Evolutionary conservation across 2,329 filamentous ascomycete genomes (phyloP).

Genomic region (Emmonsiellopsis sp.): DNA sequence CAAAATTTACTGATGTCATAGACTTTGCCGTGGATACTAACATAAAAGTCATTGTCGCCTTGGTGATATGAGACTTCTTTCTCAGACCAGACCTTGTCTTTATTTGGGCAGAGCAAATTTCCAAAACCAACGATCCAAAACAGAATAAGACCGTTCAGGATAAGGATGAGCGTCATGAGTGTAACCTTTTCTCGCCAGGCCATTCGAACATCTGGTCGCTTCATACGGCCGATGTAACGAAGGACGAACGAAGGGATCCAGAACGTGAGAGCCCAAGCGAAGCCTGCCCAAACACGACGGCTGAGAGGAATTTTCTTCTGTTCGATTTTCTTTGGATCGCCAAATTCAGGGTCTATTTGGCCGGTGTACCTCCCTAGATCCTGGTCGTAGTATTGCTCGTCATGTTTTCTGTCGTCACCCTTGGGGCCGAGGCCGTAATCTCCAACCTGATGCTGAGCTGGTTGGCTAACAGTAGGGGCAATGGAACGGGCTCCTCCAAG

Average conservation of each 20-base stretch:
- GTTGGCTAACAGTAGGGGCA: slow-evolving; percentile 46
- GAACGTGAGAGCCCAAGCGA: slow-evolving; percentile 83
- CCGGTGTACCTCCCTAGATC: slow-evolving; percentile 58
- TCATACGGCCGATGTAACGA: slow-evolving; percentile 82
- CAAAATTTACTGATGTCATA: slow-evolving; percentile 91
- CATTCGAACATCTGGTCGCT: slow-evolving; percentile 90
- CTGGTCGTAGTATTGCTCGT: slow-evolving; percentile 61
- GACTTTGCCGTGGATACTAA: slow-evolving; percentile 77
- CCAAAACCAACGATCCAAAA: slow-evolving; percentile 93
- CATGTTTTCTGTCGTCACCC: slow-evolving; percentile 67
- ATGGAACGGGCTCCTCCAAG: slow-evolving; percentile 45
- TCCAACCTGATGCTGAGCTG: slow-evolving; percentile 54
- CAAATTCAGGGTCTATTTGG: slow-evolving; percentile 67
- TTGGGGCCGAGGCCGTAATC: slow-evolving; percentile 86
- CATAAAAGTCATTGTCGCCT: slow-evolving; percentile 70
- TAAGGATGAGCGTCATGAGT: slow-evolving; percentile 66
- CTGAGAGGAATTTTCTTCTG: slow-evolving; percentile 54
- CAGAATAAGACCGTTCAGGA: slow-evolving; percentile 72
- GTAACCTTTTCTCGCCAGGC: slow-evolving; percentile 95
- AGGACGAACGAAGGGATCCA: slow-evolving; percentile 88
- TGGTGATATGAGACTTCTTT: slow-evolving; percentile 62
- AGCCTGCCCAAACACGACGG: slow-evolving; percentile 67
- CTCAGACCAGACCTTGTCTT: slow-evolving; percentile 75
- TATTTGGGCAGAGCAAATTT: slow-evolving; percentile 77
- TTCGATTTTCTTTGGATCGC: slow-evolving; percentile 66